Base-by-base conservation (phyloP, 225 moss, liverwort and hornwort genomes). In the Sphagnum tenellum region DNA sequence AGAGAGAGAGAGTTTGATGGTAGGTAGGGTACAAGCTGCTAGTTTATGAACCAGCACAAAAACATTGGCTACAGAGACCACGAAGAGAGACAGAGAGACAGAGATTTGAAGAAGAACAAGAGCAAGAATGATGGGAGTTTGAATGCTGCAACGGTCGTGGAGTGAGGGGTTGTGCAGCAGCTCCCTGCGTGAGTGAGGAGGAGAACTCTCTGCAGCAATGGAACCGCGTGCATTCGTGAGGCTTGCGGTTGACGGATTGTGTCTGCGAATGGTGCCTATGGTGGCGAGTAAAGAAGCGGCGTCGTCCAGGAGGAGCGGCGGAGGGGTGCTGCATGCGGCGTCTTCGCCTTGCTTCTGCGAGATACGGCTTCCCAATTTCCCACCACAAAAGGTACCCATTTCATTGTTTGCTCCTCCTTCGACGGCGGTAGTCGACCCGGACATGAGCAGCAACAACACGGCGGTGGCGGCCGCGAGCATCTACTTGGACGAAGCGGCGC, bases 261-360 rank as follows among this genome's bases (percentile, higher is more conserved):
- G 81, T 45, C 73, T 92, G 5, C 81, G 87, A 53, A 86, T 92
- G 29, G 29, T 0, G 45, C 92, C 89, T 0, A 85, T 85, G 5
- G 82, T 89, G 0, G 76, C 81, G 2, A 87, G 29, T 29, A 29
- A 29, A 29, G 29, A 87, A 62, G 82, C 87, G 0, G 82, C 85
- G 5, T 79, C 29, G 29, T 0, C 29, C 29, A 29, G 29, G 29
- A 29, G 29, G 29, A 29, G 29, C 29, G 29, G 29, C 29, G 29
- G 85, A 11, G 87, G 85, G 3, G 92, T 89, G 9, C 87, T 92
- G 53, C 92, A 92, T 67, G 77, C 92, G 0, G 81, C 92, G 0
- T 85, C 92, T 2, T 87, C 89, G 44, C 92, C 92, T 2, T 92
- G 89, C 60, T 87, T 82, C 47, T 92, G 92, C 47, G 87, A 89